Conservation (phyloP, 768 basidiomycete genomes). For the Amanita rubescens region DNA sequence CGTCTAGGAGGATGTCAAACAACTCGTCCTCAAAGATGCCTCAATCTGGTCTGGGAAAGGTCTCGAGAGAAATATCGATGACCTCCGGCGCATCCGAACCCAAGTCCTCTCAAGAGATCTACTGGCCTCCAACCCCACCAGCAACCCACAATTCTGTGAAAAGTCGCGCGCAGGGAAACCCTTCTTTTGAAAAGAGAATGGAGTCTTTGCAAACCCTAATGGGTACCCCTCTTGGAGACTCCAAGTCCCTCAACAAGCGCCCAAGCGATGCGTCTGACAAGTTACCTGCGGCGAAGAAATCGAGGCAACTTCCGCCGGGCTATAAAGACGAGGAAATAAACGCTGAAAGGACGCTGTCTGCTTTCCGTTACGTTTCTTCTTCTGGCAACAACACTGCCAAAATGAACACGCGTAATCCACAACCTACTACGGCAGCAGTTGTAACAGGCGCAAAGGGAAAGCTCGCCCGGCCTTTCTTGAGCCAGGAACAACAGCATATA, state of each 20-base stretch:
- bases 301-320: conserved; percentile 44
- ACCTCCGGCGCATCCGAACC: conserved; percentile 18
- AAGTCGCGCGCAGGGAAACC: no score
- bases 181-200: no score
- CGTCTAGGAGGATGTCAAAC: background rate
- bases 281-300: conserved; percentile 38
- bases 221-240: conserved; percentile 1
- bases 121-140: conserved; percentile 35
- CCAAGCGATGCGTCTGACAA: conserved; percentile 21
- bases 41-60: conserved; percentile 52
- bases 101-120: conserved; percentile 34
- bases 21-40: conserved; percentile 12
- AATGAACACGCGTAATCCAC: background rate
- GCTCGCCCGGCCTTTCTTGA: conserved; percentile 51
- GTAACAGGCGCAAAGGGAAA: conserved; percentile 26
- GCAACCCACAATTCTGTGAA: background rate
- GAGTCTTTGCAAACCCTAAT: no score
- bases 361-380: conserved; percentile 23
- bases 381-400: background rate
- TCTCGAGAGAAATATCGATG: conserved; percentile 59
- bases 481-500: conserved; percentile 82
- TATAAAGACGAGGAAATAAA: conserved; percentile 32
- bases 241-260: conserved; percentile 32
- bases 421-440: conserved; percentile 10
- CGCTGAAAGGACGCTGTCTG: conserved; percentile 18